A percentile compares a stretch with the other conserved stretches of the same genome.
phyloP scores from a whole-genome alignment of 306 rosid genomes.

The Ammopiptanthus mongolicus region DNA sequence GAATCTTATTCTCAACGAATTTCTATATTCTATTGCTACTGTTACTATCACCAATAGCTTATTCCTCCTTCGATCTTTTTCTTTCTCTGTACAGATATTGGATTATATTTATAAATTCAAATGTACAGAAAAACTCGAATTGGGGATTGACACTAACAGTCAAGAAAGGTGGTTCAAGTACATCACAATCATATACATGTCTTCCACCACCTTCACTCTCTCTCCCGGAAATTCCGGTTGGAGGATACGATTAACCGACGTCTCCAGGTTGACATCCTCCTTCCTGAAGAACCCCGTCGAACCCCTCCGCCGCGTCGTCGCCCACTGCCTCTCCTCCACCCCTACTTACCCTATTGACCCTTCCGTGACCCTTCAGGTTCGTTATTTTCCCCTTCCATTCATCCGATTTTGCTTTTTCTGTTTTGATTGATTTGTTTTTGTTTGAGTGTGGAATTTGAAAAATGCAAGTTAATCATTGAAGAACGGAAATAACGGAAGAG shows the following conservation, averaged over 20 bases:
- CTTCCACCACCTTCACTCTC: constrained; percentile 57
- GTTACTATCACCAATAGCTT: too few relatives aligned
- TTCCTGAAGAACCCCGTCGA: constrained; percentile 69
- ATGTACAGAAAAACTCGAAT: constrained; percentile 14
- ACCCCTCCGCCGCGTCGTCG: constrained; percentile 72
- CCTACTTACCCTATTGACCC: constrained; percentile 45
- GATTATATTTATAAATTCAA: too few relatives aligned
- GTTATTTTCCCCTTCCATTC: constrained; percentile 6
- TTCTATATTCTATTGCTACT: too few relatives aligned
- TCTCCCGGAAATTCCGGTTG: constrained; percentile 53
- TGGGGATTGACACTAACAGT: too few relatives aligned
- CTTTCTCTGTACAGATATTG: too few relatives aligned
- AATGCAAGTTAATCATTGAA: too few relatives aligned
- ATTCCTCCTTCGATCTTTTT: too few relatives aligned
- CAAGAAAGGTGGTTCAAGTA: too few relatives aligned
- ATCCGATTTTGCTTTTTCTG: background rate
- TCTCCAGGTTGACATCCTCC: constrained; percentile 79
- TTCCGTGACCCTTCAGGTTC: constrained; percentile 70
- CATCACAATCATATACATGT: constrained; percentile 41
- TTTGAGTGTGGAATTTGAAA: too few relatives aligned
- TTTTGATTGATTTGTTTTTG: background rate
- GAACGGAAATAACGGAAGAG: too few relatives aligned
- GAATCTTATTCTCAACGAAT: too few relatives aligned
- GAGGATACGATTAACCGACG: constrained; percentile 45
- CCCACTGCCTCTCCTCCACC: constrained; percentile 72